phyloP scores from a whole-genome alignment of 2,329 filamentous ascomycete genomes.

The Penicillium sp. region DNA sequence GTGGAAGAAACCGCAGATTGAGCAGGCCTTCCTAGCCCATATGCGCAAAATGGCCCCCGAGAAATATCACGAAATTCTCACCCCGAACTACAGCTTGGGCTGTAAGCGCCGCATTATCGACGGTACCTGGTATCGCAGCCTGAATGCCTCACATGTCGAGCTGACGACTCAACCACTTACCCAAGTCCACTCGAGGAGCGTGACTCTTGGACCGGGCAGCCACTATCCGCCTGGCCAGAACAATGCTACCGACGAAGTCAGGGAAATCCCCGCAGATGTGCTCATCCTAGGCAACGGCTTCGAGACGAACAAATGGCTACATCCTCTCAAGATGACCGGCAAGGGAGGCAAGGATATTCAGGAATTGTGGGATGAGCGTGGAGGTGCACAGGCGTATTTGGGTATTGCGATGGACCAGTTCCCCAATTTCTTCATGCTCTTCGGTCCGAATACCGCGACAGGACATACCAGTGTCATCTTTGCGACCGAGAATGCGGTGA shows the following conservation, averaged over 20 bases:
- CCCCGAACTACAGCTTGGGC: constrained; percentile 65
- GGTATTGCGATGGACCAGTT: constrained; percentile 62
- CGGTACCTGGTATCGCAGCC: constrained; percentile 56
- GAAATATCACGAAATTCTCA: constrained; percentile 65
- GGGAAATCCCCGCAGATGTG: constrained; percentile 60
- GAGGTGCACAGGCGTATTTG: constrained; percentile 67
- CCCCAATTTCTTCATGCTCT: constrained; percentile 68
- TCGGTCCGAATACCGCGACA: constrained; percentile 66
- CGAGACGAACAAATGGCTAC: constrained; percentile 59
- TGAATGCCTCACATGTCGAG: constrained; percentile 59
- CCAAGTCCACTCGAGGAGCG: constrained; percentile 53
- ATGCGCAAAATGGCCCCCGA: constrained; percentile 58
- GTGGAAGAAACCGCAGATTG: constrained; percentile 42
- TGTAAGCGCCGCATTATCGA: constrained; percentile 69
- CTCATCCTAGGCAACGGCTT: constrained; percentile 68
- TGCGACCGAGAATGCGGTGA: constrained; percentile 64
- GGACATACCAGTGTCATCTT: constrained; percentile 66
- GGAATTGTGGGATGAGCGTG: constrained; percentile 61
- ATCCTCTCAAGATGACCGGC: constrained; percentile 59
- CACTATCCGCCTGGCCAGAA: constrained; percentile 46
- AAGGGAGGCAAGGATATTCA: constrained; percentile 55
- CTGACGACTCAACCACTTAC: constrained; percentile 57
- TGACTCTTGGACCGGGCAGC: constrained; percentile 56
- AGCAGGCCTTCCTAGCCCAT: constrained; percentile 49
- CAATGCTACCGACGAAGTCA: constrained; percentile 35